Conservation (phyloP, 2,329 filamentous ascomycete genomes). For the Mycosphaerella sp. region DNA sequence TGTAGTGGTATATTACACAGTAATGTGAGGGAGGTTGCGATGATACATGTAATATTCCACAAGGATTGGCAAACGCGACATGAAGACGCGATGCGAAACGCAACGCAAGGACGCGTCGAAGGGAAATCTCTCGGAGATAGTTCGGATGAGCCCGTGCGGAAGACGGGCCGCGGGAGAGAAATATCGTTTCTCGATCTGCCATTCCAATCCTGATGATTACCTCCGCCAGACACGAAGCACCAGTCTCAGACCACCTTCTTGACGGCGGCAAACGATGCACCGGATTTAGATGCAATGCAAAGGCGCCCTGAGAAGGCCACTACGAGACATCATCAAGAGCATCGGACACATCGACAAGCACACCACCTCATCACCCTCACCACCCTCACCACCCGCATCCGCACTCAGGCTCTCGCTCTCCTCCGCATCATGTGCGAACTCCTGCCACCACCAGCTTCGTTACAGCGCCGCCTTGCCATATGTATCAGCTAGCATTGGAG, state of each 20-base stretch:
- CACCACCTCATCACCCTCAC: too few species aligned
- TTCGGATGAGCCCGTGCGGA: too few species aligned
- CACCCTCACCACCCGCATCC: too few species aligned
- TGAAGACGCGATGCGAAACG: neutral
- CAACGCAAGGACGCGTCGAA: too few species aligned
- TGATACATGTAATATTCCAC: neutral
- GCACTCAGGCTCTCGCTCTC: neutral
- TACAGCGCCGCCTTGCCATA: neutral
- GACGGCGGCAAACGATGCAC: constrained; percentile 4
- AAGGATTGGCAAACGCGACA: neutral
- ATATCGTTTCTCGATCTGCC: too few species aligned
- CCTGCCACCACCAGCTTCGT: neutral
- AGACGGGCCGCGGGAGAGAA: too few species aligned
- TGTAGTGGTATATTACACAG: neutral
- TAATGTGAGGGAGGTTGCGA: neutral
- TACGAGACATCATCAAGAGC: constrained; percentile 20
- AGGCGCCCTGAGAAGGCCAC: constrained; percentile 18
- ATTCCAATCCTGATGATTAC: too few species aligned
- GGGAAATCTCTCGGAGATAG: too few species aligned
- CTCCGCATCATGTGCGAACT: too few species aligned
- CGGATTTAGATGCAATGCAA: constrained; percentile 20
- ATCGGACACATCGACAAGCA: constrained; percentile 12
- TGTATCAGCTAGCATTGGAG: neutral
- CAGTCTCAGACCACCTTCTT: neutral
- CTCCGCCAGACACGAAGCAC: too few species aligned